Evolutionary conservation across 2,329 filamentous ascomycete species (phyloP), one percentile per base, ranked within the genome.

Genomic region (Nectriaceae sp.): DNA sequence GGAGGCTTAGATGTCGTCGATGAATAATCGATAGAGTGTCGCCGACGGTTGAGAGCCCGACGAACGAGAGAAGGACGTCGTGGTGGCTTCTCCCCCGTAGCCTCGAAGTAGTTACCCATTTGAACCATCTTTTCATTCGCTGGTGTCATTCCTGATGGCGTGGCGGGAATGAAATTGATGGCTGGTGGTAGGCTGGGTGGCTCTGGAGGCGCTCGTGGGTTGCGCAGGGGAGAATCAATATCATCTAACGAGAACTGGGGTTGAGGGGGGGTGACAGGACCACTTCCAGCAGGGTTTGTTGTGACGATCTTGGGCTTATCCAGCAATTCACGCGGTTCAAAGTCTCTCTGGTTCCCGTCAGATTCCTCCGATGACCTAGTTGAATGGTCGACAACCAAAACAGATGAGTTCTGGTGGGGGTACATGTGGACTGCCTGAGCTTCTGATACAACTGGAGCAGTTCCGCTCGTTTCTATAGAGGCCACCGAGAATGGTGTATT

Each of bases 131-230:
- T 77, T 53, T 84, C 81, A 2, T 73, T 60, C 2, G 75, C 70
- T 10, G 83, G 81, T 2, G 82, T 84, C 37, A 79, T 60, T 2
- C 78, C 82, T 2, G 81, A 84, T 3, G 83, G 82, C 0, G 82
- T 85, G 21, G 83, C 82, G 1, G 82, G 82, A 26, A 83, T 85
- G 50, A 86, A 82, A 47, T 82, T 77, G 56, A 86, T 67, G n/a
- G 64, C 63, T 4, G 69, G 69, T 3, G 68, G 71, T 22, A 68
- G 57, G 6, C 51, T 56, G 13, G 79, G 78, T 5, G 77, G 80
- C 52, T 75, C 69, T 18, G 82, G 82, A 5, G 82, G 80, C n/a
- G 72, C 73, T 40, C 82, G 76, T 13, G 83, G 83, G 54, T 87
- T 86, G 46, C 81, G 73, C 26, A 85, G 70, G 6, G 83, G 83